Evolutionary conservation across 1,284 basidiomycete genomes (phyloP).

Genomic region (Amylostereum areolatum): DNA sequence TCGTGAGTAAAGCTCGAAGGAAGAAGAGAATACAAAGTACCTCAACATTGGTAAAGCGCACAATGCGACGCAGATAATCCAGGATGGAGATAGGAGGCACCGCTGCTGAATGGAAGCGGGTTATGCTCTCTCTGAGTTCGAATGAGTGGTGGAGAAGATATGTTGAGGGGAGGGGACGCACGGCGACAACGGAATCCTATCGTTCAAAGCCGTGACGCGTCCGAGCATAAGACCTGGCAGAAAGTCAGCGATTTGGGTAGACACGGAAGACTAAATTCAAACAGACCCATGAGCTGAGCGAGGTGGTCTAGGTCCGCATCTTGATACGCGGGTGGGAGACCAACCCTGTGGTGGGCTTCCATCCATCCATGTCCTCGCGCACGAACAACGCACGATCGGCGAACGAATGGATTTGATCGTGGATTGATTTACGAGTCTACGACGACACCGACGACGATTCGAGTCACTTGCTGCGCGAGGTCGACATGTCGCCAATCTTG

Average conservation of each 20-base stretch:
- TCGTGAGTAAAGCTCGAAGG: slow-evolving; percentile 3
- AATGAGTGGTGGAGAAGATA: slow-evolving; percentile 14
- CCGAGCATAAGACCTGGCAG: slow-evolving; percentile 86
- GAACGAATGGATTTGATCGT: too few relatives aligned
- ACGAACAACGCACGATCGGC: slow-evolving; percentile 21
- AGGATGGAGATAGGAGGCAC: slow-evolving; percentile 79
- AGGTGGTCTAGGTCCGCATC: slow-evolving; percentile 76
- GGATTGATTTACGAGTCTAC: too few relatives aligned
- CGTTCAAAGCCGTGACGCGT: slow-evolving; percentile 88
- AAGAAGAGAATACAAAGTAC: slow-evolving; percentile 34
- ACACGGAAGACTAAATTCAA: slow-evolving; percentile 1
- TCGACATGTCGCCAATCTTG: too few relatives aligned
- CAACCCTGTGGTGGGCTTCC: slow-evolving; percentile 71
- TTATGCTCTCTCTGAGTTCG: slow-evolving; percentile 65
- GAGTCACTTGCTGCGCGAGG: too few relatives aligned
- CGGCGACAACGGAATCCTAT: slow-evolving; percentile 82
- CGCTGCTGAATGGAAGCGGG: slow-evolving; percentile 89
- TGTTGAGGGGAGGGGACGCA: slow-evolving; percentile 36
- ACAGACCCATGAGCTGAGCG: slow-evolving; percentile 77
- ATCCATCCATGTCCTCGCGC: slow-evolving; percentile 71
- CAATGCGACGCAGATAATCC: slow-evolving; percentile 89
- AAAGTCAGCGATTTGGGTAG: slow-evolving; percentile 4
- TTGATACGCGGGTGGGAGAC: slow-evolving; percentile 69
- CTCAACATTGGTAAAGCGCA: slow-evolving; percentile 90
- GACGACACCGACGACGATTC: too few relatives aligned